phyloP scores from a whole-genome alignment of 768 basidiomycete genomes.

The Podaxis carcinomalis region DNA sequence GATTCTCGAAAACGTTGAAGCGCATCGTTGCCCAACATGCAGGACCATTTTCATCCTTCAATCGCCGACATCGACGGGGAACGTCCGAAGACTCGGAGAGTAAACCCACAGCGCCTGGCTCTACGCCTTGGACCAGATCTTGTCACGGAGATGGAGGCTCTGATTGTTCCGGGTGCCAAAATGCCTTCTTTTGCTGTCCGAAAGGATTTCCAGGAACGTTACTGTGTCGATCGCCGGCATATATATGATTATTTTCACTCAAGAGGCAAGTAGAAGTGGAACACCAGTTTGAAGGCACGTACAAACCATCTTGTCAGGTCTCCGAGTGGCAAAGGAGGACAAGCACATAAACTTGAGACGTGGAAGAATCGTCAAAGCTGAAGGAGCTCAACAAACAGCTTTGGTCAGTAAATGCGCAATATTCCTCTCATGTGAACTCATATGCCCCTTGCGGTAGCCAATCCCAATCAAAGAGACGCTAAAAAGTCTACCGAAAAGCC shows the following conservation, averaged over 20 bases:
- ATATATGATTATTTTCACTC: constrained; percentile 79
- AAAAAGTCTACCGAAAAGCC: background rate
- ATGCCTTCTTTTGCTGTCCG: constrained; percentile 74
- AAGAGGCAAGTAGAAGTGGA: constrained; percentile 27
- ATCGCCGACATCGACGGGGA: constrained; percentile 26
- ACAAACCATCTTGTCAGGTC: constrained; percentile 24
- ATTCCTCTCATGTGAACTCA: background rate
- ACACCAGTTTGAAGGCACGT: background rate
- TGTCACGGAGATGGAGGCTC: constrained; percentile 68
- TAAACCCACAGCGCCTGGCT: constrained; percentile 70
- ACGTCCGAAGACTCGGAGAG: constrained; percentile 43
- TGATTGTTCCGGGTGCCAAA: constrained; percentile 65
- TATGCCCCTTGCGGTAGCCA: background rate
- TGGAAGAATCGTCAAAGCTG: constrained; percentile 34
- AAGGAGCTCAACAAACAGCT: constrained; percentile 5
- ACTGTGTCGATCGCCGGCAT: constrained; percentile 66
- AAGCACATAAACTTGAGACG: constrained; percentile 51
- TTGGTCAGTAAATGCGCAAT: background rate
- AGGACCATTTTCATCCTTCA: constrained; percentile 19
- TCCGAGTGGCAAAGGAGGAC: constrained; percentile 64
- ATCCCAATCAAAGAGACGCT: background rate
- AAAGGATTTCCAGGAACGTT: constrained; percentile 67
- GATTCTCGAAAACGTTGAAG: constrained; percentile 17
- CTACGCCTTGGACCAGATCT: constrained; percentile 60
- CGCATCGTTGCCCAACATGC: constrained; percentile 17